Conservation (phyloP, 257 asterid genomes). For the Ilex aquifolium region DNA sequence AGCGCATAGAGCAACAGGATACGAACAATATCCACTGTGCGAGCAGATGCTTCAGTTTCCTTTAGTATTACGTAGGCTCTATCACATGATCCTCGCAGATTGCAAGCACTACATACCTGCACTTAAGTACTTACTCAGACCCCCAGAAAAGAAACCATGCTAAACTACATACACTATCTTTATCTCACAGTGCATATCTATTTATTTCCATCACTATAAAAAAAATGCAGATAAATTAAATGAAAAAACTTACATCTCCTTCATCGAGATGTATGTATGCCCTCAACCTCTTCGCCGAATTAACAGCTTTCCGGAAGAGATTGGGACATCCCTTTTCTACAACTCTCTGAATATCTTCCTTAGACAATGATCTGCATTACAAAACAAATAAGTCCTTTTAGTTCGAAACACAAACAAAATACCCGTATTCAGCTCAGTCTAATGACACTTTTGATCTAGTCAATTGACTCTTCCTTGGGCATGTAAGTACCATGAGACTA, state of each 20-base stretch:
- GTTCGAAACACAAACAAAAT: too few species aligned
- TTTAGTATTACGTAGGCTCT: conserved; percentile 58
- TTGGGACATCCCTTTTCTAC: conserved; percentile 83
- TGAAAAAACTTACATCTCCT: conserved; percentile 54
- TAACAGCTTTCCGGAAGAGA: conserved; percentile 69
- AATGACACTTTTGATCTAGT: too few species aligned
- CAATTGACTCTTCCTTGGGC: too few species aligned
- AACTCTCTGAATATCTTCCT: conserved; percentile 54
- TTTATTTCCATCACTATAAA: neutral
- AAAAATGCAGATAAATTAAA: neutral
- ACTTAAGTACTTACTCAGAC: conserved; percentile 7
- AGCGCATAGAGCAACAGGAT: conserved; percentile 59
- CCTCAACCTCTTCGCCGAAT: conserved; percentile 86
- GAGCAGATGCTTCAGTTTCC: conserved; percentile 60
- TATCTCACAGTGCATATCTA: neutral
- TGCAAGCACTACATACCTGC: conserved; percentile 83
- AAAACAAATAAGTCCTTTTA: neutral
- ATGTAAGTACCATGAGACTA: too few species aligned
- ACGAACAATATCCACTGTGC: conserved; percentile 82
- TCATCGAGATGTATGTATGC: conserved; percentile 67
- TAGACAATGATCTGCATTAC: conserved; percentile 58
- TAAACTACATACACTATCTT: neutral
- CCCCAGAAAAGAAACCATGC: neutral
- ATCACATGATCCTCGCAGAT: conserved; percentile 82
- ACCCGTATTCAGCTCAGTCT: too few species aligned